Base-by-base conservation (phyloP, 2,329 filamentous ascomycete genomes). In the Fusarium hostae region DNA sequence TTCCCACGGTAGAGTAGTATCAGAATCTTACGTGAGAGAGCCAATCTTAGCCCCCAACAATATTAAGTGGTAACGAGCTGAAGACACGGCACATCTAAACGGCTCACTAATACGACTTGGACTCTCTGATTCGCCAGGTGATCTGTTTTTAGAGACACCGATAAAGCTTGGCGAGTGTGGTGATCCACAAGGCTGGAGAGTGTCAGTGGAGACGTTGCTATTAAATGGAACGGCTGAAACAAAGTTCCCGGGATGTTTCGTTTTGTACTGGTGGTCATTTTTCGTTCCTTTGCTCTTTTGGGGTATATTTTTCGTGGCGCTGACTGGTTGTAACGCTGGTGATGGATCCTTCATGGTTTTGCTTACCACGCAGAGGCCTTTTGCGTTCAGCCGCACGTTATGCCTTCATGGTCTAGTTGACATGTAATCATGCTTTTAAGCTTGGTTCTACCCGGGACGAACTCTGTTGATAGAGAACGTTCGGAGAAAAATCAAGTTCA, bases 1-100 rank as follows among this genome's bases (percentile, higher is more conserved):
- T 48, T 48, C 20, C 18, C 28, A 26, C 40, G 15, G 30, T 20
- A 57, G 35, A 65, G 62, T 58, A 32, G 50, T 11, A 39, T 48
- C 54, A 35, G 24, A 37, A 66, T 66, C 63, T 66, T 66, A 66
- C 63, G 63, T 66, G 62, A 66, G 63, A 60, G 40, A 13, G 34
- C n/a, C 35, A 20, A 32, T 48, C 30, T 39, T 32, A n/a, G 63
- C 63, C 63, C 63, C 63, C 62, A 66, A 66, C 45, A n/a, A 28
- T 40, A 30, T 44, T 13, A 39, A 60, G 40, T 54, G 56, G 56
- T 24, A 40, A 3, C 9, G n/a, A 51, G 61, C 60, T 66, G 44
- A 50, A 66, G 16, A 51, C 20, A 37, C 24, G 15, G 58, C 22
- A 28, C 24, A 35, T 62, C 40, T 12, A n/a, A 28, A 30, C 30